Conservation (phyloP, 2,329 filamentous ascomycete genomes). For the Elsinoe fawcettii region DNA sequence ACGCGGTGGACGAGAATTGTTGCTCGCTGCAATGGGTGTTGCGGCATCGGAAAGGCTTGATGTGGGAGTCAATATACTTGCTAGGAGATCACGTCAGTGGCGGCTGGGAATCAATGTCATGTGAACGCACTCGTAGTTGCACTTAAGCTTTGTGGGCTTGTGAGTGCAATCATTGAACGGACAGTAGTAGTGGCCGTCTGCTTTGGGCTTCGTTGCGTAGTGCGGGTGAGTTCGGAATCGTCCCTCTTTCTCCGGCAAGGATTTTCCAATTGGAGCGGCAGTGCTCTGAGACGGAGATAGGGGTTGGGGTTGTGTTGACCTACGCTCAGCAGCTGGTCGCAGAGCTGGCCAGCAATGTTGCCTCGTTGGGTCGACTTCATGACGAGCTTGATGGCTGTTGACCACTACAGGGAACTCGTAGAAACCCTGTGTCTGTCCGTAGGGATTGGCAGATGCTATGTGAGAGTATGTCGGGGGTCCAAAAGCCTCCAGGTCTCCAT, state of each 20-base stretch:
- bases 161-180: constrained; percentile 77
- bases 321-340: not conserved
- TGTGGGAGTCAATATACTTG: constrained; percentile 94
- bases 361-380: not conserved
- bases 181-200: constrained; percentile 87
- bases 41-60: constrained; percentile 96
- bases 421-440: constrained; percentile 15
- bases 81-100: constrained; percentile 40
- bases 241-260: constrained; percentile 24
- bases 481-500: not conserved
- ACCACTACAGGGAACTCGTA: constrained; percentile 19
- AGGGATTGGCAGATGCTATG: not conserved
- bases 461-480: not conserved
- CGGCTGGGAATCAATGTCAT: not conserved
- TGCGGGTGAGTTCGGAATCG: constrained; percentile 50
- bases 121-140: constrained; percentile 86
- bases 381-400: not conserved
- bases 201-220: constrained; percentile 58
- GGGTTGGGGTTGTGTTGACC: not conserved
- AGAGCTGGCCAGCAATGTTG: not conserved
- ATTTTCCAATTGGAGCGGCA: not conserved
- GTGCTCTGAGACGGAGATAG: constrained; percentile 2
- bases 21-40: constrained; percentile 68
- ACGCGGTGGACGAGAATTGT: constrained; percentile 90
- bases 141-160: constrained; percentile 92